Evolutionary conservation across 2,329 filamentous ascomycete species (phyloP), one percentile per base, ranked within the genome.

Genomic region (Aspergillus tamarii): DNA sequence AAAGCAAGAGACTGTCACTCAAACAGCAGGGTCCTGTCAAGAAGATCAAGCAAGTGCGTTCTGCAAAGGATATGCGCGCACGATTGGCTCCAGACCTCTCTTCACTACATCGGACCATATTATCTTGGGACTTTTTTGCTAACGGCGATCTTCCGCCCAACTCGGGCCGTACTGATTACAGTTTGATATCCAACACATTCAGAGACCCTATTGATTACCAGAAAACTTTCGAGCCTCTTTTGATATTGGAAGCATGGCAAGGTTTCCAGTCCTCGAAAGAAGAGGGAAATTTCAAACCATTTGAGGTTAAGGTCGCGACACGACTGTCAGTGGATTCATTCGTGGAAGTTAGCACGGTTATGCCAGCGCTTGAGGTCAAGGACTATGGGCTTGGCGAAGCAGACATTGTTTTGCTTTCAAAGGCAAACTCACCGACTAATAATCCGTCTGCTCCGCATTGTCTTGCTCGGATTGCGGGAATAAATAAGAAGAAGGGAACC

Each of bases 91-190:
- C 96, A 9, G 92, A 96, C 68, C 90, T 99, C 80, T 90, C 93
- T 43, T 84, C 88, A 19, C 81, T 99, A 34, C 95, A 98, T 75
- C 89, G 91, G 71, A 90, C 90, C 21, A 93, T 99, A 57, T 86
- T 99, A 3, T 87, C 91, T 61, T 99, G 95, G 95, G 92, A 99
- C 69, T 96, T 96, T 69, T 99, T 97, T 77, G 91, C 97, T 72
- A 83, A 88, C 53, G 93, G 93, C 32, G 92, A 94, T 72, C 91
- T 94, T 64, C 95, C 95, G 7, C 94, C 95, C 0, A 86, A 84
- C 62, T 84, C 85, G 7, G 89, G 87, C 58, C 88, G 88, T 19
- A 88, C 89, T 55, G 84, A 88, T 52, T 96, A 94, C 73, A 88
- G 85, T 54, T 84, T 88, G 60, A 94, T 99, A 12, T 89, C 90